A percentile compares a stretch with the other conserved stretches of the same genome.
These are phyloP conservation scores for Carnegiea gigantea DNA, from an alignment of 179 eudicot genomes.

Conservation along the genomic window DNA sequence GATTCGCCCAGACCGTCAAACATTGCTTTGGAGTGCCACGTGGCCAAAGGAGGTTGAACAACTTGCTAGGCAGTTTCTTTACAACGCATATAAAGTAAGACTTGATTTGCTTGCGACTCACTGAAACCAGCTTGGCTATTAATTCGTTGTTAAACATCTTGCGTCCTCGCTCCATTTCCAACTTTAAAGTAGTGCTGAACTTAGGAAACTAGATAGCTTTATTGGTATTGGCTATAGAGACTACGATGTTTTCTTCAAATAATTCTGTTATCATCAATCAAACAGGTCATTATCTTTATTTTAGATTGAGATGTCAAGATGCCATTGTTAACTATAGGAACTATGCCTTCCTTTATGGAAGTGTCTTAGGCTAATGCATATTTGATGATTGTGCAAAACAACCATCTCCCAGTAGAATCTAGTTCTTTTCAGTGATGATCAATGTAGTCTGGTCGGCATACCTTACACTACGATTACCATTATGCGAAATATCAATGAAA, in stretches of 20 bases:
- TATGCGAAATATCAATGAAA: not conserved
- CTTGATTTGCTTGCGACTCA: not conserved
- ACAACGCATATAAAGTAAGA: constrained; percentile 79
- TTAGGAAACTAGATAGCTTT: not conserved
- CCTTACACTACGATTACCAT: not conserved
- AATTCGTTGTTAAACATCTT: not conserved
- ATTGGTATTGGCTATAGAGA: too few species aligned
- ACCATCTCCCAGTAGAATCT: not conserved
- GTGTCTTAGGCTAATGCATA: not conserved
- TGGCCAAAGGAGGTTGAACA: constrained; percentile 98
- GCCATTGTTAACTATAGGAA: not conserved
- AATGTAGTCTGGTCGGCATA: not conserved
- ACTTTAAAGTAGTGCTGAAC: not conserved
- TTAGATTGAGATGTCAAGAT: not conserved
- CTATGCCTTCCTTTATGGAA: not conserved
- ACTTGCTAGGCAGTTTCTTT: constrained; percentile 83
- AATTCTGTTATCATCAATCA: not conserved
- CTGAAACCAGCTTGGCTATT: not conserved
- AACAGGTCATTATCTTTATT: not conserved
- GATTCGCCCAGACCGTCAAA: constrained; percentile 98
- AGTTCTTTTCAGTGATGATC: not conserved
- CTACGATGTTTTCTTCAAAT: not conserved
- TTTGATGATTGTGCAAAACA: not conserved
- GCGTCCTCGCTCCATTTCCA: not conserved
- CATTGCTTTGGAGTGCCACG: constrained; percentile 95